Evolutionary conservation across 2,329 filamentous ascomycete genomes (phyloP).

Genomic region (Chlorencoelia australis): DNA sequence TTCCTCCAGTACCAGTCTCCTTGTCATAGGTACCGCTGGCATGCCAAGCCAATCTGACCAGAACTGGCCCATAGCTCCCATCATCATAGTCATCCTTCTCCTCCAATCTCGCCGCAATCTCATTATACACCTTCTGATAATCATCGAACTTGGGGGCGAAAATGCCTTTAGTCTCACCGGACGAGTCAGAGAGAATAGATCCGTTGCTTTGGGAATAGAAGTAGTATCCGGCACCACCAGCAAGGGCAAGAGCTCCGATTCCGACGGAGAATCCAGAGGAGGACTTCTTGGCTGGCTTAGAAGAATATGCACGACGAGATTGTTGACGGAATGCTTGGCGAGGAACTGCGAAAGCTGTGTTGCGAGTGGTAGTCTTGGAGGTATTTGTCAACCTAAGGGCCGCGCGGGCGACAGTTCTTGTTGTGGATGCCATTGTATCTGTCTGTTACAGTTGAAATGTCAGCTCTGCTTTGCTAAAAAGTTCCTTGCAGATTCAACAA

Average conservation of each 20-base stretch:
- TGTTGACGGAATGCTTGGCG: conserved; percentile 64
- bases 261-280: conserved; percentile 44
- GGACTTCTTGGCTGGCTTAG: conserved; percentile 52
- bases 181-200: conserved; percentile 26
- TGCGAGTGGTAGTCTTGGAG: conserved; percentile 48
- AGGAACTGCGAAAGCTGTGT: conserved; percentile 45
- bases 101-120: conserved; percentile 67
- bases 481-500: no score
- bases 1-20: conserved; percentile 78
- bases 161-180: conserved; percentile 36
- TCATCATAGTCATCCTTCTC: conserved; percentile 95
- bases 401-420: conserved; percentile 30
- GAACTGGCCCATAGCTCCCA: conserved; percentile 86
- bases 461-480: no score
- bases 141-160: conserved; percentile 73
- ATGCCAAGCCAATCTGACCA: conserved; percentile 90
- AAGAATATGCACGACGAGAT: conserved; percentile 71
- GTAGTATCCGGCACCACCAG: conserved; percentile 55
- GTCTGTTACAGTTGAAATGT: no score
- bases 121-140: conserved; percentile 93
- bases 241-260: conserved; percentile 48
- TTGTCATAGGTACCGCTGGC: conserved; percentile 86
- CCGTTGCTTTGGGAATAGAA: conserved; percentile 50
- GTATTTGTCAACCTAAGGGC: conserved; percentile 25
- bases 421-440: conserved; percentile 18